Evolutionary conservation across 2,329 filamentous ascomycete genomes (phyloP).

Genomic region (Colletotrichum lindemuthianum): DNA sequence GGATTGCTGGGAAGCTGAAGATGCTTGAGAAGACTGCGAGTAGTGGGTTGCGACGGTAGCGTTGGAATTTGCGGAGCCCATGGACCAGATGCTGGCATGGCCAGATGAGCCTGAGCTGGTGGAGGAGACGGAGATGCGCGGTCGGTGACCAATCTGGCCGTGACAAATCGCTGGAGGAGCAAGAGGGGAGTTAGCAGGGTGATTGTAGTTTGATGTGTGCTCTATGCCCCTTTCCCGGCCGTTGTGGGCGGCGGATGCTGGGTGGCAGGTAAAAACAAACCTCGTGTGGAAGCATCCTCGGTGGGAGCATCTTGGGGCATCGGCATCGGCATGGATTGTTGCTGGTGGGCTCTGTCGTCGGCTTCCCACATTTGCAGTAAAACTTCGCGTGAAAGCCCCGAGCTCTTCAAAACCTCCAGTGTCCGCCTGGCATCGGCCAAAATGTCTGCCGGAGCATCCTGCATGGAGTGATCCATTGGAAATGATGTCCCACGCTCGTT

Average conservation of each 20-base stretch:
- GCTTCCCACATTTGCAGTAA: conserved; percentile 40
- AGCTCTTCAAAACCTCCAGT: conserved; percentile 57
- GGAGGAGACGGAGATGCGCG: conserved; percentile 59
- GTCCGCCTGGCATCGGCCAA: conserved; percentile 57
- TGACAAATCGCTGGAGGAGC: conserved; percentile 47
- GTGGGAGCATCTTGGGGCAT: conserved; percentile 24
- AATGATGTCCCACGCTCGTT: conserved; percentile 13
- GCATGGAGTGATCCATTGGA: conserved; percentile 37
- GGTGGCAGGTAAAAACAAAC: conserved; percentile 8
- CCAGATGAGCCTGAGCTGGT: conserved; percentile 61
- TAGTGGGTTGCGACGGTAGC: conserved; percentile 44
- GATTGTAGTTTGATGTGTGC: not conserved
- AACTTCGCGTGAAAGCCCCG: conserved; percentile 55
- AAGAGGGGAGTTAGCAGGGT: conserved; percentile 42
- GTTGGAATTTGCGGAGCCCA: conserved; percentile 40
- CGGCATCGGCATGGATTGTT: not conserved
- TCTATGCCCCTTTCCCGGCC: not conserved
- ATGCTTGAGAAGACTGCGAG: conserved; percentile 51
- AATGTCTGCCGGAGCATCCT: conserved; percentile 53
- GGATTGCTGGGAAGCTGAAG: conserved; percentile 46
- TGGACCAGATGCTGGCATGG: conserved; percentile 47
- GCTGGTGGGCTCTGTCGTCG: conserved; percentile 32
- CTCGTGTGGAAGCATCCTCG: conserved; percentile 37
- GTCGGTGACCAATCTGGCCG: conserved; percentile 48
- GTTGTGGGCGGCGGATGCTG: too few relatives aligned